Base-by-base conservation (phyloP, 2,329 filamentous ascomycete species). In the Xylaria sp. region DNA sequence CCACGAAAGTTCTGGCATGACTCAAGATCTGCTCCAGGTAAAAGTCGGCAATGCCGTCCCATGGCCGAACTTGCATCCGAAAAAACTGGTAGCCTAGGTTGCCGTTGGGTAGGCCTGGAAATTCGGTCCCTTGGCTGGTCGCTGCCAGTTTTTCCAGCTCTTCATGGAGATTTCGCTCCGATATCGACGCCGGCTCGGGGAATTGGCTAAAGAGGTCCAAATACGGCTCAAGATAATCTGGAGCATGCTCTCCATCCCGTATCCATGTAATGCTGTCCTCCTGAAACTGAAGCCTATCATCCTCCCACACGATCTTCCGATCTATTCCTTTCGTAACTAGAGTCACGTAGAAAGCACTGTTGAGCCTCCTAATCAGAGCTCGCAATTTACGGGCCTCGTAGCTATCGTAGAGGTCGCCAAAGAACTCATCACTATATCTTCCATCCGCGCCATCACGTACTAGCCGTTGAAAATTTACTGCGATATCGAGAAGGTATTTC, bases 81-180 rank as follows among this genome's bases (percentile, higher is more conserved):
- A 71, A 70, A 6, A 71, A 56, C 39, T 67, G 54, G 18, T 57
- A 55, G 20, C 31, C 61, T 4, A 71, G 39, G 2, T 69, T 36
- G 9, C 39, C 56, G 33, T 67, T 71, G 1, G 70, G 64, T 2
- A 48, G 25, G 23, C 67, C 60, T 7, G 70, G 67, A 13, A 66
- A 71, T 36, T 71, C 67, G 10, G 13, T 62, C 39, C 67, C 67
- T 52, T 67, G 70, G 39, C 65, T 71, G n/a, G 55, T 41, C 15
- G 67, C 59, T 15, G 64, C 67, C 10, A 69, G 52, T 6, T 62
- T n/a, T 20, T 67, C 70, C 12, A 71, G 60, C 23, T 69, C 64
- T 7, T 62, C 15, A 10, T 20, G 28, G 39, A 59, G 62, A 20
- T 51, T 12, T 10, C 2, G 5, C 33, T 59, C 54, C 10, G 2